Conservation (phyloP, 225 moss, liverwort and hornwort genomes). For the Climacium dendroides region DNA sequence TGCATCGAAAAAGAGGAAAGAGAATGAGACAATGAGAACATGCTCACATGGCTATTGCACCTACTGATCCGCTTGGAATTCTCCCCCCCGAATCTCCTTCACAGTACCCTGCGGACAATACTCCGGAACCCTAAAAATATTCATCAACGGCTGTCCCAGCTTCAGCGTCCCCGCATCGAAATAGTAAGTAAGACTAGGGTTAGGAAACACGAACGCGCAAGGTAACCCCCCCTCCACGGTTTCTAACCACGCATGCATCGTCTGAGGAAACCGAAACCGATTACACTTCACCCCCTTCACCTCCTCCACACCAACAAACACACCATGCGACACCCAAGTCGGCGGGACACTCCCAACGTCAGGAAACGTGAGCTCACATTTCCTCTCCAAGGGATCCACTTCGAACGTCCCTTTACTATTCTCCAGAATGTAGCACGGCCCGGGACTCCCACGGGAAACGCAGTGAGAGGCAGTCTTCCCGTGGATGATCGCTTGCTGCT, state of each 20-base stretch:
- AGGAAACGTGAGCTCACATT: slow-evolving; percentile 7
- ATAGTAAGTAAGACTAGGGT: slow-evolving; percentile 18
- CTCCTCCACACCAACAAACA: slow-evolving; percentile 12
- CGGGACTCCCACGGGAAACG: background rate
- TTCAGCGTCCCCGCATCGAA: slow-evolving; percentile 23
- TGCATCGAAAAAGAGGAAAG: background rate
- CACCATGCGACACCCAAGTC: slow-evolving; percentile 11
- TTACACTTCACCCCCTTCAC: slow-evolving; percentile 37
- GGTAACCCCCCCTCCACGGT: slow-evolving; percentile 40
- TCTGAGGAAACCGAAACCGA: slow-evolving; percentile 35
- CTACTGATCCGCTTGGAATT: slow-evolving; percentile 2
- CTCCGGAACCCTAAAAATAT: slow-evolving; percentile 34
- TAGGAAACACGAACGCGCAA: slow-evolving; percentile 42
- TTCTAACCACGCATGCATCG: slow-evolving; percentile 45
- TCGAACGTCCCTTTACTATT: slow-evolving; percentile 20
- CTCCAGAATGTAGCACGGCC: slow-evolving; percentile 17
- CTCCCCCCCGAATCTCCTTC: background rate
- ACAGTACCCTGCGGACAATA: slow-evolving; percentile 2
- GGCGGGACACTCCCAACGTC: slow-evolving; percentile 25
- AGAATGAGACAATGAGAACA: background rate
- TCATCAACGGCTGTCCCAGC: slow-evolving; percentile 13
- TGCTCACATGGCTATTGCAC: background rate
- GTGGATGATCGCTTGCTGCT: slow-evolving; percentile 30
- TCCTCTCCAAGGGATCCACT: background rate
- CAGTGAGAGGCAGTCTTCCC: slow-evolving; percentile 5